Base-by-base conservation (phyloP, 1,284 basidiomycete genomes). In the Puccinia hordei region DNA sequence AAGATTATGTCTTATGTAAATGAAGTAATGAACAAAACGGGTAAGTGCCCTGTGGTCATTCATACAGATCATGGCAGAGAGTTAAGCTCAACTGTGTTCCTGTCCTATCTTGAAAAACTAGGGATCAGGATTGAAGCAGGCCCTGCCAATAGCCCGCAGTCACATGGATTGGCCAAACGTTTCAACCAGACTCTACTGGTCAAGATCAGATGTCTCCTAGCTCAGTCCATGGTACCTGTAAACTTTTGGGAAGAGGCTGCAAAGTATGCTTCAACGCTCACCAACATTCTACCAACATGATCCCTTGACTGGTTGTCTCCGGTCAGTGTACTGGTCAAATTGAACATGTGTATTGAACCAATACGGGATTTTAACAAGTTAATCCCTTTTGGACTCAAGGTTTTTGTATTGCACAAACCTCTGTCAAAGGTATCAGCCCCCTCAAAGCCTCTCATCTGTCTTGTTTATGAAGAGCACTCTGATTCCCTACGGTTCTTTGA, bases 401-500 rank as follows among this genome's bases (percentile, higher is more conserved):
- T 51, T 24, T n/a, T n/a, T n/a, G n/a, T n/a, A n/a, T n/a, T n/a
- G n/a, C n/a, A n/a, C n/a, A 2, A 1, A 22, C 1, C 3, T 19
- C 71, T 13, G 8, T 55, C n/a, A n/a, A n/a, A n/a, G n/a, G n/a
- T n/a, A n/a, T n/a, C n/a, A n/a, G n/a, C n/a, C n/a, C n/a, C n/a
- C 44, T 30, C 6, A 35, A 30, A n/a, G n/a, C 44, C 51, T 24
- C 22, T 55, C 13, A 17, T 15, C 13, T 53, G 24, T 22, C 71
- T 53, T 51, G 33, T 5, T 15, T 73, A 53, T 55, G 71, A 73
- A 55, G n/a, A n/a, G n/a, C n/a, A n/a, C n/a, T n/a, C n/a, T n/a
- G n/a, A n/a, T n/a, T n/a, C n/a, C n/a, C n/a, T n/a, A n/a, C n/a
- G n/a, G n/a, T n/a, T n/a, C n/a, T n/a, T n/a, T n/a, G n/a, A n/a